Evolutionary conservation across 192 early-diverging fungal species (phyloP), one percentile per base, ranked within the genome.

Genomic region (Backusella circina): DNA sequence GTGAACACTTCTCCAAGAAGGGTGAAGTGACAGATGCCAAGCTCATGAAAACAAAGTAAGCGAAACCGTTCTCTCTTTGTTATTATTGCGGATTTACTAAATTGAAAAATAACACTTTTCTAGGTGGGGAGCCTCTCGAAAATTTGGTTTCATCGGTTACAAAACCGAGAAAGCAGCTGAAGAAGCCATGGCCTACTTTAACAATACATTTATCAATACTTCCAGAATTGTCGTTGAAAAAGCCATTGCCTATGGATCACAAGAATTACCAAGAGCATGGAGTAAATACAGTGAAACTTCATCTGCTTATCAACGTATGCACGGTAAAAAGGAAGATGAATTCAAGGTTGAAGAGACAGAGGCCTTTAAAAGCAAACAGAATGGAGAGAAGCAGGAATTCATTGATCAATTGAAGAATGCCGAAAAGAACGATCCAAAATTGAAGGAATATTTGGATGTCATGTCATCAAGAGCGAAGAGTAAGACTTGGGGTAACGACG

Each of bases 101-200:
- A 69, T 0, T 9, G n/a, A 44, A 15, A 5, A 16, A 39, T 50
- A 9, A 77, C n/a, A n/a, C n/a, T n/a, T n/a, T n/a, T n/a, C n/a
- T 75, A 94, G 94, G 5, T 89, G 92, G 65, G 93, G 93, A 32
- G 78, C 74, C 70, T 97, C 94, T 67, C 91, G 98, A 70, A 88
- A 89, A 72, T 97, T 99, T 75, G 95, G 93, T 23, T 99, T 93
- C 77, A 92, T 98, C 75, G 98, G 98, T 33, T 99, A 90, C 83
- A 89, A 88, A 67, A 92, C 93, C 5, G 94, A 95, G 41, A 89
- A 94, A 73, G 95, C 96, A 21, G 98, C 97, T 6, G 83, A 91
- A 65, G 87, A 84, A 4, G 96, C 96, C 0, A 81, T 93, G 32
- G 81, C 83, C 37, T 93, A 97, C 83, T 99, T 97, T 80, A 91